These are phyloP conservation scores for Casuarina cunninghamiana DNA, from an alignment of 306 rosid genomes.

Conservation along the genomic window DNA sequence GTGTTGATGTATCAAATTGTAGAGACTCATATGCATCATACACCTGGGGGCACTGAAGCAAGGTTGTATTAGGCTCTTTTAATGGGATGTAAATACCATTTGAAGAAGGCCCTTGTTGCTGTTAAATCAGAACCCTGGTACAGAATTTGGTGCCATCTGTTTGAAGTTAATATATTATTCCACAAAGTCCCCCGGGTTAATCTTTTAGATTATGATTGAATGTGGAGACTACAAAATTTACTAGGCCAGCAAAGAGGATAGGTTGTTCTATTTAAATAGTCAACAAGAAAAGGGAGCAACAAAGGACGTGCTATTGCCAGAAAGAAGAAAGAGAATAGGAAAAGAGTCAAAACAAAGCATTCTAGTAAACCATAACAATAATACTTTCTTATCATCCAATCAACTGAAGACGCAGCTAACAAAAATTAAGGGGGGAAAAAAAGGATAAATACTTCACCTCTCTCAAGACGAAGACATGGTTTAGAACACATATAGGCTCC, in stretches of 20 bases:
- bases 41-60: not conserved
- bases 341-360: not conserved
- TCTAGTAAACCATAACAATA: not conserved
- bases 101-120: not conserved
- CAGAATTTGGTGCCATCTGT: not conserved
- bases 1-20: too few relatives aligned
- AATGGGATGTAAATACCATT: not conserved
- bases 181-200: not conserved
- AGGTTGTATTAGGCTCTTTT: not conserved
- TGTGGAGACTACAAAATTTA: not conserved
- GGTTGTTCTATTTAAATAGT: not conserved
- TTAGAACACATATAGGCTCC: conserved; percentile 97
- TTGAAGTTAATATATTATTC: not conserved
- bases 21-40: not conserved
- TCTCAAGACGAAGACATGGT: conserved; percentile 89
- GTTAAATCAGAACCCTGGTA: not conserved
- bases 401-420: too few relatives aligned
- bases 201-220: not conserved
- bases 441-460: conserved; percentile 55
- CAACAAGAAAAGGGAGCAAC: not conserved
- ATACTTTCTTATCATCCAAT: not conserved
- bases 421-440: not conserved
- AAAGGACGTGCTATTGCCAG: not conserved
- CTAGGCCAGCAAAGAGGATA: not conserved
- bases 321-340: not conserved